Evolutionary conservation across 352 stramenopile genomes (phyloP), one percentile per base, ranked within the genome.

Genomic region (Pythium pectinolyticum): DNA sequence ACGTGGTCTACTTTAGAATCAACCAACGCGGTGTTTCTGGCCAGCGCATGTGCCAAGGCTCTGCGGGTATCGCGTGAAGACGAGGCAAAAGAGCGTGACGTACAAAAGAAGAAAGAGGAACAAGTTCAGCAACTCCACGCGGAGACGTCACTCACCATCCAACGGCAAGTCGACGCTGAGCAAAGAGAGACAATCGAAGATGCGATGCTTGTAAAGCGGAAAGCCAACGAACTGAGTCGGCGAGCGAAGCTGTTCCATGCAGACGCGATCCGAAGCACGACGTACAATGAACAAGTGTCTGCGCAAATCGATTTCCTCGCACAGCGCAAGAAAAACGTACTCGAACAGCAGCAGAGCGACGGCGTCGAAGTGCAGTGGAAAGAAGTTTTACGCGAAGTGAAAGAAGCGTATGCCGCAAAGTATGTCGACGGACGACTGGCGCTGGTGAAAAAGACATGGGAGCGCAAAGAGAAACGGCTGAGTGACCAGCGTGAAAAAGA

Each of bases 241-340:
- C 62, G 82, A 47, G 62, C 75, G 12, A 74, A 73, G 20, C 54
- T 82, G 5, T 78, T 89, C 14, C 73, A 82, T 31, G 63, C 73
- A 0, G 80, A 91, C 9, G 82, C 76, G 1, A 84, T 86, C 48
- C 72, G 82, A 5, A 57, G 76, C 2, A 83, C 80, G 7, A 89
- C 81, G 0, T 93, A 93, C 68, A 90, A 89, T 37, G 78, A 89
- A 34, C 69, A 64, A 54, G 47, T 92, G 0, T 82, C 80, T 6
- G 72, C 77, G 4, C 78, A 92, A 28, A 75, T 93, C 24, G 84
- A 93, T 14, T 84, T 89, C 22, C 75, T 85, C 34, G 79, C 86
- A 5, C 70, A 88, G 37, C 74, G 84, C 0, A 72, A 72, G 20
- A 31, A 74, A 0, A 83, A 82, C 17, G 53, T 66, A 11, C 20